A percentile compares a stretch with the other conserved stretches of the same genome.
These are phyloP conservation scores for Pseudozyma thailandica DNA, from an alignment of 1,284 basidiomycete species.

Conservation along the genomic window DNA sequence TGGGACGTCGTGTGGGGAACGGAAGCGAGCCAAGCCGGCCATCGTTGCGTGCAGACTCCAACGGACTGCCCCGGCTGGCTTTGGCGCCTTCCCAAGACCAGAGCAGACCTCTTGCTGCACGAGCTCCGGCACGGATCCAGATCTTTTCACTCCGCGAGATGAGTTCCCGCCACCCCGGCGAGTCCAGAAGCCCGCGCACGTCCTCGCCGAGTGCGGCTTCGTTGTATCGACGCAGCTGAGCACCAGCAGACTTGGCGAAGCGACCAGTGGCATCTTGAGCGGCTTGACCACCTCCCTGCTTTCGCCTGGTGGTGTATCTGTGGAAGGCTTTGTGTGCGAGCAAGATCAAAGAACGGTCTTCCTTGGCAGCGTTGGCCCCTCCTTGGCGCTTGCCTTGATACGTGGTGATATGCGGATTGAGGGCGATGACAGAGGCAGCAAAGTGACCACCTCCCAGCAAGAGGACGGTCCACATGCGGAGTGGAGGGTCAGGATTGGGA, in stretches of 20 bases:
- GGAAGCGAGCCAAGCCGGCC: slow-evolving; percentile 68
- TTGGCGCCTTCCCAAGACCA: slow-evolving; percentile 62
- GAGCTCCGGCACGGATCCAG: slow-evolving; percentile 61
- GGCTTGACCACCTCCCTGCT: slow-evolving; percentile 95
- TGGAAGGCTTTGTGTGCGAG: slow-evolving; percentile 96
- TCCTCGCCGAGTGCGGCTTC: slow-evolving; percentile 91
- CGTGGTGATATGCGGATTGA: slow-evolving; percentile 66
- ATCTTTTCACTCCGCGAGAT: slow-evolving; percentile 61
- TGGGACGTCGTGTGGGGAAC: slow-evolving; percentile 72
- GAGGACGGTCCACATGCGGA: slow-evolving; percentile 86
- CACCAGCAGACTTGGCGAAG: slow-evolving; percentile 94
- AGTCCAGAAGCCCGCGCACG: slow-evolving; percentile 64
- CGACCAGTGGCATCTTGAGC: slow-evolving; percentile 88
- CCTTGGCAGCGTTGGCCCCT: slow-evolving; percentile 21
- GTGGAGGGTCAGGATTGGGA: slow-evolving; percentile 46
- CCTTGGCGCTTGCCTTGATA: slow-evolving; percentile 26
- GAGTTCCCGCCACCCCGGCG: slow-evolving; percentile 58
- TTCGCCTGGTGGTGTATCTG: slow-evolving; percentile 95
- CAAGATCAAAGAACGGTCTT: slow-evolving; percentile 73
- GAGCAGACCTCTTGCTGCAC: slow-evolving; percentile 61
- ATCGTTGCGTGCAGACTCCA: slow-evolving; percentile 58
- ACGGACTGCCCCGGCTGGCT: slow-evolving; percentile 50
- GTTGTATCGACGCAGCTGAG: slow-evolving; percentile 91
- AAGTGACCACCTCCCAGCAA: slow-evolving; percentile 98
- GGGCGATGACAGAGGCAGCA: slow-evolving; percentile 84